Evolutionary conservation across 768 basidiomycete genomes (phyloP).

Genomic region (Podaxis pistillaris): DNA sequence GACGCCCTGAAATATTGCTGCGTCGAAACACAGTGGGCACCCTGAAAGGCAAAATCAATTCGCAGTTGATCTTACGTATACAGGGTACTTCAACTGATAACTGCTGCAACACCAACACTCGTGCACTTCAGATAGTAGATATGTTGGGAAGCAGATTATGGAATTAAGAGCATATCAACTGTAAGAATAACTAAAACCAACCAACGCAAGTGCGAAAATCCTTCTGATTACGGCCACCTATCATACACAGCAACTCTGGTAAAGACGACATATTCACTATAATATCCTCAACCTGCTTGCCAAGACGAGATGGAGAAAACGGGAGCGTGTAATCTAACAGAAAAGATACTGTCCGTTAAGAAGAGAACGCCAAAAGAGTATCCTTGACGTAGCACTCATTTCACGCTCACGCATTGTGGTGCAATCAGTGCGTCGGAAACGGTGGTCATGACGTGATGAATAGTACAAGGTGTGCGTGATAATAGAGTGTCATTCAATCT

Average conservation of each 20-base stretch:
- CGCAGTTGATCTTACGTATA: too few species aligned
- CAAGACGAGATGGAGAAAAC: background rate
- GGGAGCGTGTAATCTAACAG: constrained; percentile 1
- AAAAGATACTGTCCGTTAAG: background rate
- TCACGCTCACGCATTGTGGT: background rate
- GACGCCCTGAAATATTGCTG: background rate
- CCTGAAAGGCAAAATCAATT: background rate
- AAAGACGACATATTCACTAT: background rate
- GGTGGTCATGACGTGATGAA: constrained; percentile 16
- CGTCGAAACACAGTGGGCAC: background rate
- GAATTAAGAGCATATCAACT: background rate
- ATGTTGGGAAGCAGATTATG: background rate
- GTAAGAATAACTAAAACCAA: background rate
- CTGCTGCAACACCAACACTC: too few species aligned
- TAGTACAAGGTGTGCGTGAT: constrained; percentile 13
- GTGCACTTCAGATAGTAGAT: too few species aligned
- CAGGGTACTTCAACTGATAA: too few species aligned
- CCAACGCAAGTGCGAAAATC: background rate
- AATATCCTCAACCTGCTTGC: background rate
- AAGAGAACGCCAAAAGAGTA: background rate
- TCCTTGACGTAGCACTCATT: background rate
- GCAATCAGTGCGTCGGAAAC: background rate
- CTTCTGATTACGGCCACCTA: background rate
- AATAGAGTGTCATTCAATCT: constrained; percentile 44
- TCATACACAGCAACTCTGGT: background rate